These are phyloP conservation scores for Populus hybrid DNA, from an alignment of 441 rosid genomes.

Conservation along the genomic window DNA sequence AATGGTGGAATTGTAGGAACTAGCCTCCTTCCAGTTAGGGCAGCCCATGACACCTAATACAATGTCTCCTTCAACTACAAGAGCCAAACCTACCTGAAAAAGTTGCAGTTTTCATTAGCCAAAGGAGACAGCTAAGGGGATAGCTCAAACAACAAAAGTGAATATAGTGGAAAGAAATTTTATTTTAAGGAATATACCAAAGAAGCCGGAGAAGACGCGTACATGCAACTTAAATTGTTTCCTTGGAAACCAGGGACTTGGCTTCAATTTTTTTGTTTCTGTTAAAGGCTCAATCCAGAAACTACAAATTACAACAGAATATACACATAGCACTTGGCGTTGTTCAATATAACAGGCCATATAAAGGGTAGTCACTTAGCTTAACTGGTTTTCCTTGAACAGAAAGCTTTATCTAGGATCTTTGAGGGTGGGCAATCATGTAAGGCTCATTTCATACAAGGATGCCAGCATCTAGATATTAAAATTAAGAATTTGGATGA, in stretches of 20 bases:
- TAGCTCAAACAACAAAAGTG: neutral
- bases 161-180: too few relatives aligned
- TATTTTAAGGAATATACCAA: neutral
- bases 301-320: neutral
- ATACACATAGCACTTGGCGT: neutral
- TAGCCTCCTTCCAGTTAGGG: constrained; percentile 67
- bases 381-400: neutral
- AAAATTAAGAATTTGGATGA: neutral
- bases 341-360: neutral
- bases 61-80: constrained; percentile 75
- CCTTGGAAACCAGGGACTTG: neutral
- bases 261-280: neutral
- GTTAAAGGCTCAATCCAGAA: neutral
- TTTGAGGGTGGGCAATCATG: neutral
- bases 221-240: neutral
- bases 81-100: constrained; percentile 83
- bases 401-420: neutral
- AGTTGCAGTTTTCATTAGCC: constrained; percentile 20
- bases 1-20: constrained; percentile 22
- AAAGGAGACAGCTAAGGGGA: constrained; percentile 6
- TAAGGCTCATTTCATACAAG: neutral
- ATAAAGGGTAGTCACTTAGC: neutral
- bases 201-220: neutral
- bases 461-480: neutral
- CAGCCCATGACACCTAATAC: constrained; percentile 84